Evolutionary conservation across 2,329 filamentous ascomycete species (phyloP).

Genomic region (Elsinoe batatas): DNA sequence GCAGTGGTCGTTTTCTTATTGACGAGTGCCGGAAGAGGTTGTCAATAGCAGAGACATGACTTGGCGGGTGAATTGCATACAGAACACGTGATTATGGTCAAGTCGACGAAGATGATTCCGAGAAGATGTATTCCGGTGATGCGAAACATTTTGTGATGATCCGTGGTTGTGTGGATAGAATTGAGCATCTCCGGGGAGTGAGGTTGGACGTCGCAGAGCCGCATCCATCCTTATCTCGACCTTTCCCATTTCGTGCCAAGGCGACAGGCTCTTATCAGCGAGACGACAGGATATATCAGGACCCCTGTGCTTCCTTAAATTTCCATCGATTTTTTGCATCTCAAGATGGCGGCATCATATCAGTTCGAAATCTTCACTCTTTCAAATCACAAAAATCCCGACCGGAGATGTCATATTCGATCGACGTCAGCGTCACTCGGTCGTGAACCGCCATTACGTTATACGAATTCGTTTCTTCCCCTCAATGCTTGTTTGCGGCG

Average conservation of each 20-base stretch:
- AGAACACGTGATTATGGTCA: neutral
- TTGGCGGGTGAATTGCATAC: neutral
- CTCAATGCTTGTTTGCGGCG: slow-evolving; percentile 3
- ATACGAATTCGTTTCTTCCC: neutral
- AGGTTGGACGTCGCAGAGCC: neutral
- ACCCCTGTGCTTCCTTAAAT: neutral
- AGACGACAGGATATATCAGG: neutral
- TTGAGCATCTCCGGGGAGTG: neutral
- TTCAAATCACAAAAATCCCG: neutral
- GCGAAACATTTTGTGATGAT: neutral
- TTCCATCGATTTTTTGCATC: neutral
- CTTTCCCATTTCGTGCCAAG: neutral
- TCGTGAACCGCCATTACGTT: neutral
- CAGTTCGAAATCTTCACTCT: neutral
- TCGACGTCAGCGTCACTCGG: neutral
- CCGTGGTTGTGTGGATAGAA: neutral
- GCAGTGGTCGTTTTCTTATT: neutral
- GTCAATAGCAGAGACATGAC: slow-evolving; percentile 15
- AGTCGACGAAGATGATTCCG: too few relatives aligned
- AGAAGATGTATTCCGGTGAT: neutral
- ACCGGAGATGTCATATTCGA: neutral
- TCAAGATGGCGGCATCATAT: neutral
- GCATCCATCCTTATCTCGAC: slow-evolving; percentile 9
- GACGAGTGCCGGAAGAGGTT: slow-evolving; percentile 14
- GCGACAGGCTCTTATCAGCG: neutral